Percentiles rank a stretch among this genome's conserved stretches.
These are phyloP conservation scores for Talaromyces borbonicus DNA, from an alignment of 495 filamentous ascomycete species.

Conservation along the genomic window DNA sequence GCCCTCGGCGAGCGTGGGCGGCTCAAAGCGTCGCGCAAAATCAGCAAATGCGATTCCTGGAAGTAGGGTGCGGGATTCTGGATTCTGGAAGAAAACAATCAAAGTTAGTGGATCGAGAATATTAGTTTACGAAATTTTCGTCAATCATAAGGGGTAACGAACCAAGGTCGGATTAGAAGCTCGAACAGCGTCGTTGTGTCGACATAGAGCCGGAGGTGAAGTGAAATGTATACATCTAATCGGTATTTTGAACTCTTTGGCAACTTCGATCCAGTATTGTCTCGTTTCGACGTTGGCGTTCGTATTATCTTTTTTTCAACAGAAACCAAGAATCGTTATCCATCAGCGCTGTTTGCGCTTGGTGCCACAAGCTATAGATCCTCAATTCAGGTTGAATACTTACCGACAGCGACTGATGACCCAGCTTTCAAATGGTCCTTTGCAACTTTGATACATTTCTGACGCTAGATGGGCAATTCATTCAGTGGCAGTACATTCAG, in stretches of 20 bases:
- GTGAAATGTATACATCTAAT: conserved; percentile 86
- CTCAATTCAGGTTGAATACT: conserved; percentile 18
- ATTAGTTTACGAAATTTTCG: too few relatives aligned
- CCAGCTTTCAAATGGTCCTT: conserved; percentile 50
- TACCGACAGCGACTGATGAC: conserved; percentile 66
- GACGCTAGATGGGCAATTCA: too few relatives aligned
- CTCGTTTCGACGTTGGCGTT: conserved; percentile 73
- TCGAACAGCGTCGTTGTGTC: conserved; percentile 83
- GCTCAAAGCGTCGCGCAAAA: conserved; percentile 58
- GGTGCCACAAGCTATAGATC: too few relatives aligned
- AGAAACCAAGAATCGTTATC: too few relatives aligned
- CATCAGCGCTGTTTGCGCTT: too few relatives aligned
- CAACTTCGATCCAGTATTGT: conserved; percentile 63
- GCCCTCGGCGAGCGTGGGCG: conserved; percentile 66
- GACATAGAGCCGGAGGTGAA: conserved; percentile 58
- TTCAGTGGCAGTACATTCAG: conserved; percentile 7
- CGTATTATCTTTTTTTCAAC: conserved; percentile 59
- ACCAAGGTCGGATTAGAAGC: conserved; percentile 50
- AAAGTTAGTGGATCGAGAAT: too few relatives aligned
- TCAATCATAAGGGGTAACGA: conserved; percentile 5
- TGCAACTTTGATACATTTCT: conserved; percentile 78
- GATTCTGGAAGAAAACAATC: conserved; percentile 48
- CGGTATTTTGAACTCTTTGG: conserved; percentile 56
- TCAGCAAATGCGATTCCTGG: conserved; percentile 71
- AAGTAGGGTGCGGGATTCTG: conserved; percentile 63